Percentiles rank a stretch among this genome's conserved stretches.
Evolutionary conservation across 108 stramenopile genomes (phyloP).

Genomic region (Ochromonas danica): DNA sequence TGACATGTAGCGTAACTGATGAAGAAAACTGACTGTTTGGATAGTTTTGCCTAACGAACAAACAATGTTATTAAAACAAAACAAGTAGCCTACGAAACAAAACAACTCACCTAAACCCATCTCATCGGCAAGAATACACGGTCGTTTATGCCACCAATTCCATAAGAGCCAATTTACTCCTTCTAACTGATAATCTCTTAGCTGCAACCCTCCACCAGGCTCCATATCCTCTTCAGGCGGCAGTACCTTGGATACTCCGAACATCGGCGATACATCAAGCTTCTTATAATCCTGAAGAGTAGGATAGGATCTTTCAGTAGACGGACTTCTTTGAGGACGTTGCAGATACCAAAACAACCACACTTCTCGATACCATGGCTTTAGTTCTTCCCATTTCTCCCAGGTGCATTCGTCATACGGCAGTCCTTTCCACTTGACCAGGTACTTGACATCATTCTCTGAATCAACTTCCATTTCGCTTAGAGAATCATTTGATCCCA

Average conservation of each 20-base stretch:
- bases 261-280: slow-evolving; percentile 38
- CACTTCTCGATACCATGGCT: slow-evolving; percentile 40
- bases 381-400: slow-evolving; percentile 52
- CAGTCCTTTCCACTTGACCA: slow-evolving; percentile 54
- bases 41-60: slow-evolving; percentile 79
- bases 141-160: slow-evolving; percentile 80
- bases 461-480: neutral
- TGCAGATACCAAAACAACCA: neutral
- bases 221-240: slow-evolving; percentile 19
- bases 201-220: slow-evolving; percentile 39
- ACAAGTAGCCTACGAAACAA: slow-evolving; percentile 3
- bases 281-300: slow-evolving; percentile 39
- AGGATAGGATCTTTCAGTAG: slow-evolving; percentile 14
- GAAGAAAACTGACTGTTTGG: slow-evolving; percentile 91
- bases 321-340: slow-evolving; percentile 28
- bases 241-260: neutral
- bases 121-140: slow-evolving; percentile 95
- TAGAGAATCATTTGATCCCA: no score
- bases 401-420: slow-evolving; percentile 54
- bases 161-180: slow-evolving; percentile 93
- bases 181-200: slow-evolving; percentile 90
- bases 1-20: slow-evolving; percentile 40
- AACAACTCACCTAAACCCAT: slow-evolving; percentile 61
- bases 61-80: slow-evolving; percentile 4
- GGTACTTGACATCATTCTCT: slow-evolving; percentile 34